Conservation (phyloP, 2,329 filamentous ascomycete genomes). For the Sphaerulina populicola region DNA sequence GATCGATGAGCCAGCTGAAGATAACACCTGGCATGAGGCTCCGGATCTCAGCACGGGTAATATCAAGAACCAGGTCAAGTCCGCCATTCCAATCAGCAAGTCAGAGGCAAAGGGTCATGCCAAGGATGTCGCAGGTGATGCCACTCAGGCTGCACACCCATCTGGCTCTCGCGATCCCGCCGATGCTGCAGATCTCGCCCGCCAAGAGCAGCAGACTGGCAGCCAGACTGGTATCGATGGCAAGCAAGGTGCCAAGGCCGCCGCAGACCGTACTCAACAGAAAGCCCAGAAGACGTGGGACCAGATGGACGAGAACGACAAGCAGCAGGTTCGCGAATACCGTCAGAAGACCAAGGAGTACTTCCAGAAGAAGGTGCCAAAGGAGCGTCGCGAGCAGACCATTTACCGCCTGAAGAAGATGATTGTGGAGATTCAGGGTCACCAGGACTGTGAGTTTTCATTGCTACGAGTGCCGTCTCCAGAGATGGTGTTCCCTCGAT, state of each 20-base stretch:
- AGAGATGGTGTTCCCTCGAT: neutral
- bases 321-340: constrained; percentile 38
- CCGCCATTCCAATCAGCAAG: constrained; percentile 45
- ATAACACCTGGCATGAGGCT: constrained; percentile 78
- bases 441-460: constrained; percentile 63
- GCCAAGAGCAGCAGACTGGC: constrained; percentile 46
- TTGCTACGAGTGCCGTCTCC: neutral
- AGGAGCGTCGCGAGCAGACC: constrained; percentile 85
- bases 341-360: constrained; percentile 59
- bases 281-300: constrained; percentile 48
- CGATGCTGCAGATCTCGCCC: constrained; percentile 47
- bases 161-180: constrained; percentile 47
- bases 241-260: constrained; percentile 43
- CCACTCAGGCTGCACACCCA: constrained; percentile 51
- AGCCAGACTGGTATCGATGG: constrained; percentile 46
- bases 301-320: constrained; percentile 57
- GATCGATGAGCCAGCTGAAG: constrained; percentile 74
- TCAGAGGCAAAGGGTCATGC: constrained; percentile 50
- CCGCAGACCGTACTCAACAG: constrained; percentile 44
- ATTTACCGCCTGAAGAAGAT: constrained; percentile 96
- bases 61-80: constrained; percentile 60
- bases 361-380: constrained; percentile 74
- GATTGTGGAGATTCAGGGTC: constrained; percentile 91
- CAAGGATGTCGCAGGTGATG: constrained; percentile 52
- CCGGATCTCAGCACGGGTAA: constrained; percentile 53